A percentile compares a stretch with the other conserved stretches of the same genome.
phyloP scores from a whole-genome alignment of 2,329 filamentous ascomycete genomes.

The Lachnum nothofagi region DNA sequence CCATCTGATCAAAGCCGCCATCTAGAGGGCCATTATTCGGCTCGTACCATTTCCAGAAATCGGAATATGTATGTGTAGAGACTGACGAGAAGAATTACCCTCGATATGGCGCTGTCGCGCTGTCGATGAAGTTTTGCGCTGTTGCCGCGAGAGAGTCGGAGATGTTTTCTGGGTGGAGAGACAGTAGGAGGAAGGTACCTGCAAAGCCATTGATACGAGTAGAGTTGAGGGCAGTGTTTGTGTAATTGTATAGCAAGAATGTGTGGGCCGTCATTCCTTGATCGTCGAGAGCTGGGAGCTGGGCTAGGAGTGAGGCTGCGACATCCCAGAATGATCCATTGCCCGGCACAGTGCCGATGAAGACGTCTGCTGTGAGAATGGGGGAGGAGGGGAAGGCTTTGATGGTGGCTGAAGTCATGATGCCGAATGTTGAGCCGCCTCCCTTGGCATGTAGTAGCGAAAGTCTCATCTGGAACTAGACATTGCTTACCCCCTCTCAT shows the following conservation, averaged over 20 bases:
- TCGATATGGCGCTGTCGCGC: slow-evolving; percentile 34
- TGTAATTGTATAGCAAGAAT: slow-evolving; percentile 38
- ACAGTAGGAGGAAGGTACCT: slow-evolving; percentile 35
- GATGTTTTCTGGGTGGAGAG: slow-evolving; percentile 30
- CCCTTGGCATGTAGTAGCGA: slow-evolving; percentile 37
- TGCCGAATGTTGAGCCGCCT: slow-evolving; percentile 56
- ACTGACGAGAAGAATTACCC: slow-evolving; percentile 20
- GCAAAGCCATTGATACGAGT: slow-evolving; percentile 33
- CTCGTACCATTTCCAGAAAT: slow-evolving; percentile 23
- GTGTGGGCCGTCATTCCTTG: slow-evolving; percentile 49
- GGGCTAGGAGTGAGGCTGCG: slow-evolving; percentile 42
- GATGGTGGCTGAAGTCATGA: slow-evolving; percentile 53
- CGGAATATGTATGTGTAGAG: slow-evolving; percentile 8
- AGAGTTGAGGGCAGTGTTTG: slow-evolving; percentile 24
- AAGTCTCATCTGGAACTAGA: background rate
- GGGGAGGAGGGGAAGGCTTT: slow-evolving; percentile 43
- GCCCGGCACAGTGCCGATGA: slow-evolving; percentile 29
- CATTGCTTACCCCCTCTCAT: slow-evolving; percentile 48
- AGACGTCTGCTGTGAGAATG: slow-evolving; percentile 28
- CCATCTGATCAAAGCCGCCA: slow-evolving; percentile 35
- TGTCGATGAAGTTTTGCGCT: slow-evolving; percentile 35
- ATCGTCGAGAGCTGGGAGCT: slow-evolving; percentile 44
- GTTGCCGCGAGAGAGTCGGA: slow-evolving; percentile 27
- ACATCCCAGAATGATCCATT: slow-evolving; percentile 42
- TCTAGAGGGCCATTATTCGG: slow-evolving; percentile 36